A percentile compares a stretch with the other conserved stretches of the same genome.
Conservation (phyloP, 257 asterid species). For the Solanum appendiculatum region DNA sequence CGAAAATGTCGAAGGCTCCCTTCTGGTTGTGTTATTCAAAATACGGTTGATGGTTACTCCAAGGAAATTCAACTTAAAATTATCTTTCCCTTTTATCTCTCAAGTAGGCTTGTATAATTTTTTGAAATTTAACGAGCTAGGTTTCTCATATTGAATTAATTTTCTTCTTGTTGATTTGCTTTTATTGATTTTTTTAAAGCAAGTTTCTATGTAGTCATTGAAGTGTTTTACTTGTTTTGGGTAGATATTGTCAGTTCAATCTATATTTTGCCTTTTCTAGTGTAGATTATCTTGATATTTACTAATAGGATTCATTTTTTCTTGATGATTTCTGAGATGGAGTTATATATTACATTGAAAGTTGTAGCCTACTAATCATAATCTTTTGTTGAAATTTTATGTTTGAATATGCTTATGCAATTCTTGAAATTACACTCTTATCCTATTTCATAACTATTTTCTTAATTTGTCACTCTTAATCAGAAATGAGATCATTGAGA, state of each 20-base stretch:
- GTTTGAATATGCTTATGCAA: background rate
- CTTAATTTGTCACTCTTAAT: background rate
- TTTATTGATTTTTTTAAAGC: too few species aligned
- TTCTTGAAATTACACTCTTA: background rate
- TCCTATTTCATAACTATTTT: background rate
- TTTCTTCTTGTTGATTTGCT: too few species aligned
- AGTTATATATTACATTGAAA: too few species aligned
- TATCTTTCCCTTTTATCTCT: background rate
- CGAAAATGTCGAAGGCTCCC: slow-evolving; percentile 62
- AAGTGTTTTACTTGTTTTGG: too few species aligned
- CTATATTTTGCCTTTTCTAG: too few species aligned
- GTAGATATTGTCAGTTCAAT: background rate
- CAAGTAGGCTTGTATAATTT: background rate
- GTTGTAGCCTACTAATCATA: too few species aligned
- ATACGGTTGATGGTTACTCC: slow-evolving; percentile 54
- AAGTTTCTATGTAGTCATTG: too few species aligned
- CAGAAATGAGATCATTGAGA: slow-evolving; percentile 2
- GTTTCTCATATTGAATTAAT: background rate
- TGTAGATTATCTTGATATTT: too few species aligned
- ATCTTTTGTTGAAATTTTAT: background rate
- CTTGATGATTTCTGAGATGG: background rate
- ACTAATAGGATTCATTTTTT: too few species aligned
- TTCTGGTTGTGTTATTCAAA: slow-evolving; percentile 71
- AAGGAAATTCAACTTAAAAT: slow-evolving; percentile 28
- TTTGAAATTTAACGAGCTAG: background rate